Evolutionary conservation across 176 grass and related monocot genomes (phyloP), one percentile per base, ranked within the genome.

Genomic region (Alopecurus myosuroides): DNA sequence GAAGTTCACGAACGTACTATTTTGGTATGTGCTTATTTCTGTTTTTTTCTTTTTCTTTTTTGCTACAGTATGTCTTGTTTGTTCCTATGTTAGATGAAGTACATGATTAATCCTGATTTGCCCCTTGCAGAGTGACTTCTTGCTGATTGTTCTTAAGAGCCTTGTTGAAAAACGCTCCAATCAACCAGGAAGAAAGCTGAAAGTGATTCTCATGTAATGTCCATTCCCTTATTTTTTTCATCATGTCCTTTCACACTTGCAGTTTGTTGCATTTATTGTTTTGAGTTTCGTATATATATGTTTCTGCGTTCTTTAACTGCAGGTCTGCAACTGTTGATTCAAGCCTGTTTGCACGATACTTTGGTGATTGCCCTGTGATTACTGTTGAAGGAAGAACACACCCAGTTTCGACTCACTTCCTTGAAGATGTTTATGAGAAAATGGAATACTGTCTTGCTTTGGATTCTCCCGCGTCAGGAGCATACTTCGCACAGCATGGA

Each of bases 1-100:
- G 95, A 98, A 92, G 95, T 98, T 69, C 93, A 98, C 85, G 95
- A 98, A 62, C 85, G 95, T 36, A 93, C 93, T 87, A 92, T 98
- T 92, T 90, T 98, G 95, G 95, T 98, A 88, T 90, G 83, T 74
- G 81, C 40, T 76, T 63, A 20, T 42, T 60, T 8, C 20, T 53
- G 46, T 62, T 53, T 84, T 78, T 82, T 28, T 77, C n/a, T n/a
- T n/a, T n/a, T n/a, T n/a, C n/a, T n/a, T 28, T 77, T 34, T 5
- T 87, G 81, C 56, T 89, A 53, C 22, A 78, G 17, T 82, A 77
- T 36, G 40, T 30, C 52, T 62, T 85, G 7, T 85, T 61, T 82
- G 33, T 82, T 81, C 40, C 60, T 85, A 58, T 87, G 52, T n/a
- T n/a, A n/a, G n/a, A 89, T 76, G 61, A 85, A 85, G 67, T 89